Evolutionary conservation across 371 early-diverging fungal species (phyloP).

Genomic region (Mucor irregularis): DNA sequence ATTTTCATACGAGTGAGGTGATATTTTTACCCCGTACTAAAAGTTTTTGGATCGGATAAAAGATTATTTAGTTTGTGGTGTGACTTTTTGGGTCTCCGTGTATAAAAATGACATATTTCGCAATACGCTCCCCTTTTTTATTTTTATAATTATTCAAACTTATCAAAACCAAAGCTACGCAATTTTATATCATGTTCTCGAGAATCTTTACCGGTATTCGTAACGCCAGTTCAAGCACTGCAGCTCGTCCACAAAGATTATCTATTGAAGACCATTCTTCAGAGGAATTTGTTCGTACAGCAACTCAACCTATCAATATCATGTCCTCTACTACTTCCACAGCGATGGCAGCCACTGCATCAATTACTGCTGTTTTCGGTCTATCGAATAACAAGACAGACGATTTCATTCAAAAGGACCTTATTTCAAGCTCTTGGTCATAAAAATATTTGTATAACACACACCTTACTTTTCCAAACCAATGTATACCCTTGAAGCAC

Average conservation of each 20-base stretch:
- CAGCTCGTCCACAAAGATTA: slow-evolving; percentile 5
- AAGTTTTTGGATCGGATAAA: not conserved
- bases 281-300: slow-evolving; percentile 15
- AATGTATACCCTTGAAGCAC: slow-evolving; percentile 14
- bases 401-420: slow-evolving; percentile 40
- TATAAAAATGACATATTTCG: not conserved
- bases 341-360: not conserved
- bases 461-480: slow-evolving; percentile 24
- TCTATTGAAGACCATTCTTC: slow-evolving; percentile 22
- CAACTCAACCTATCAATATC: not conserved
- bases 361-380: slow-evolving; percentile 20
- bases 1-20: not conserved
- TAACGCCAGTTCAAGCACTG: not conserved
- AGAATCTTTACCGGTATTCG: slow-evolving; percentile 22
- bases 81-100: slow-evolving; percentile 4
- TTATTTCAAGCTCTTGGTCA: slow-evolving; percentile 22
- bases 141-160: not conserved
- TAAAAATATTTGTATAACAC: not conserved
- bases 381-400: slow-evolving; percentile 32
- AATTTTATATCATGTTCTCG: slow-evolving; percentile 21
- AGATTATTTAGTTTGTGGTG: not conserved
- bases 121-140: not conserved
- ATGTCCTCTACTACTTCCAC: not conserved
- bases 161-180: not conserved
- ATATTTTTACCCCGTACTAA: not conserved